Conservation (phyloP, 176 grass and related monocot genomes). For the Chloris gayana region DNA sequence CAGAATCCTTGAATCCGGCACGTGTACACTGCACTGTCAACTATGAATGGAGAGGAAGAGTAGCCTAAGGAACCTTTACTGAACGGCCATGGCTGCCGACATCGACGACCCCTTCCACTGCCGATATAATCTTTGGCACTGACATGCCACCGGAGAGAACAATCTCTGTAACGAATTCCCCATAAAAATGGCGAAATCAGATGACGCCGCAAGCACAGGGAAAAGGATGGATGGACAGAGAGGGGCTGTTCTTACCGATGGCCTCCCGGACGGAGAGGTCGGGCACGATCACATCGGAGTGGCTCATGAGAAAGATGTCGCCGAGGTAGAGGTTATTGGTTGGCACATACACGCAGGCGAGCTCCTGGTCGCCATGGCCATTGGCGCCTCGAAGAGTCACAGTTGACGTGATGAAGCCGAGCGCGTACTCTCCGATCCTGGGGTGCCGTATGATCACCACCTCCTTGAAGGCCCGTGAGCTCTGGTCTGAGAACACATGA, state of each 20-base stretch:
- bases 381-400: constrained; percentile 47
- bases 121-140: constrained; percentile 56
- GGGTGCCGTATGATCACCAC: constrained; percentile 80
- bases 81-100: constrained; percentile 32
- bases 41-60: background rate
- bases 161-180: constrained; percentile 41
- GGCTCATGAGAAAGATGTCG: constrained; percentile 71
- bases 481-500: constrained; percentile 56
- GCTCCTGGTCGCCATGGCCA: constrained; percentile 49
- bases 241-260: constrained; percentile 47
- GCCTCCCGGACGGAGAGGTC: constrained; percentile 74
- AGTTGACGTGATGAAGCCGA: constrained; percentile 78
- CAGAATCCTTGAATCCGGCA: background rate
- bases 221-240: background rate
- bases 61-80: constrained; percentile 2
- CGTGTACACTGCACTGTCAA: background rate
- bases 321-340: constrained; percentile 85
- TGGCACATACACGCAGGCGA: constrained; percentile 70
- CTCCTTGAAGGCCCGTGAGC: constrained; percentile 72
- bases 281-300: constrained; percentile 57
- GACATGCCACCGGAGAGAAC: constrained; percentile 83
- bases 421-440: constrained; percentile 68
- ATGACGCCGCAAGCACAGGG: background rate
- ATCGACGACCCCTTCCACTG: constrained; percentile 34
- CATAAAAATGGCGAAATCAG: background rate